These are phyloP conservation scores for Trichopus zeylanicus DNA, from an alignment of 116 monocot genomes.

Conservation along the genomic window DNA sequence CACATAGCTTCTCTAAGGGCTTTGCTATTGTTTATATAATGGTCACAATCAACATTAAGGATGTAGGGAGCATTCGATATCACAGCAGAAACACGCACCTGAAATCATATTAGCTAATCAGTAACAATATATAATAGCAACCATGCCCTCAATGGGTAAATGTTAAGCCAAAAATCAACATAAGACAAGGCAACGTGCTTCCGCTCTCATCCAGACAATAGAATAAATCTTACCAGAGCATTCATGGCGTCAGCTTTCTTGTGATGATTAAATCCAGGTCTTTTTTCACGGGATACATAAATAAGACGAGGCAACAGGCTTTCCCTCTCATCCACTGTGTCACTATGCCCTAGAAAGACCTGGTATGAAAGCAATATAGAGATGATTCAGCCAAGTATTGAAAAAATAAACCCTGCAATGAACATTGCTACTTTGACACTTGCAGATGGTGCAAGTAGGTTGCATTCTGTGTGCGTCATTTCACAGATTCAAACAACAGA, in stretches of 20 bases:
- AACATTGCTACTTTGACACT: too few species aligned
- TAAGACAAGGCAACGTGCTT: background rate
- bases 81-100: conserved; percentile 55
- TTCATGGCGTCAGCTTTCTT: conserved; percentile 91
- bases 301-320: conserved; percentile 37
- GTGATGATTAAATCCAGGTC: conserved; percentile 69
- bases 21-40: conserved; percentile 72
- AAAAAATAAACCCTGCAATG: background rate
- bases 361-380: background rate
- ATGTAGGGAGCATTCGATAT: conserved; percentile 58
- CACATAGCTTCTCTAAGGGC: conserved; percentile 71
- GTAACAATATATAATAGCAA: background rate
- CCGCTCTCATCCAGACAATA: too few species aligned
- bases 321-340: conserved; percentile 14
- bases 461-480: background rate
- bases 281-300: conserved; percentile 79
- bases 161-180: background rate
- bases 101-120: background rate
- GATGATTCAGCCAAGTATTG: background rate
- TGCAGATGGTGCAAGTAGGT: background rate
- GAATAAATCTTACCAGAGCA: conserved; percentile 47
- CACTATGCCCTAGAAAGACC: conserved; percentile 50
- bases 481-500: too few species aligned
- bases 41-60: conserved; percentile 69
- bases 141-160: background rate